These are phyloP conservation scores for Gossypium ekmanianum DNA, from an alignment of 345 rosid species.

Conservation along the genomic window DNA sequence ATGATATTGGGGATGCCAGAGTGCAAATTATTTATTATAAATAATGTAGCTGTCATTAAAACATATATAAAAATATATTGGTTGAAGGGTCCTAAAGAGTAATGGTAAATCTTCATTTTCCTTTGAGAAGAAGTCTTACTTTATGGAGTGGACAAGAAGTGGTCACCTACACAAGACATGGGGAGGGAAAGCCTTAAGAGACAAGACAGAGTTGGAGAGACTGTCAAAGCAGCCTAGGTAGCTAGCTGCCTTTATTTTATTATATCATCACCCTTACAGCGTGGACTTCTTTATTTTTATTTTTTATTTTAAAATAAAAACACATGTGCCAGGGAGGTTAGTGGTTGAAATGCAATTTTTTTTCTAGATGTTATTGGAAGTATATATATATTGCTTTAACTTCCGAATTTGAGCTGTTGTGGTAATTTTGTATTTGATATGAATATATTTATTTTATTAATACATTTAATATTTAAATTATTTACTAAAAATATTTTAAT, in stretches of 20 bases:
- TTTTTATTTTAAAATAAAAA: too few species aligned
- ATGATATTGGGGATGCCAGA: background rate
- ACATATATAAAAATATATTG: constrained; percentile 1
- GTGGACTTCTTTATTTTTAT: constrained; percentile 12
- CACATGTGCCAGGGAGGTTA: too few species aligned
- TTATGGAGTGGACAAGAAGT: constrained; percentile 39
- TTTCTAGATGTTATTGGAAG: too few species aligned
- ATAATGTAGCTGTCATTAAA: constrained; percentile 3
- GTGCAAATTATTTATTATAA: background rate
- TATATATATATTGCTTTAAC: background rate
- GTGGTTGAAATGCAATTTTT: too few species aligned
- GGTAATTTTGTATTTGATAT: background rate
- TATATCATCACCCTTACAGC: constrained; percentile 19
- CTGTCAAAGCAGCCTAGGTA: constrained; percentile 15
- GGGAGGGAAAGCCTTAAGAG: constrained; percentile 30
- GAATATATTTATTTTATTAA: too few species aligned
- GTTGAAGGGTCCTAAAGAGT: constrained; percentile 29
- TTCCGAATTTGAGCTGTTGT: background rate
- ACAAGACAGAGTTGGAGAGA: constrained; percentile 41
- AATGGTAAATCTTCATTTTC: constrained; percentile 29
- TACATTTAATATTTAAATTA: too few species aligned
- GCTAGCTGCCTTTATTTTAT: constrained; percentile 9
- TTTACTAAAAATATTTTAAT: too few species aligned
- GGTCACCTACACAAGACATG: constrained; percentile 35
- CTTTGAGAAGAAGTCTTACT: constrained; percentile 32